Evolutionary conservation across 768 basidiomycete species (phyloP).

Genomic region (Xerocomellus amylosporus): DNA sequence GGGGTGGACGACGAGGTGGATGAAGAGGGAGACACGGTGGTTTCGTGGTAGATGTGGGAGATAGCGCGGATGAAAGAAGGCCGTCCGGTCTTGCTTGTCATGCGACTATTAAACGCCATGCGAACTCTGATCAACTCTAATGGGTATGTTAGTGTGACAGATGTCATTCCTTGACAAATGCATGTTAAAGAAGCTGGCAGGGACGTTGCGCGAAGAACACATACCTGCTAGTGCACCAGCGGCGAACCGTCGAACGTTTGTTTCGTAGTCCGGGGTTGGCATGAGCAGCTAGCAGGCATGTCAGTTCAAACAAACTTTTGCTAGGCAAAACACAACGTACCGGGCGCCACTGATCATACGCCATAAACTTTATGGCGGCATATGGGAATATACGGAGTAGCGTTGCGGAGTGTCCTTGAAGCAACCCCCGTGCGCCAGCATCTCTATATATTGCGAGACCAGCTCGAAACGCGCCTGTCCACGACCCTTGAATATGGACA

Average conservation of each 20-base stretch:
- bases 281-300: conserved; percentile 64
- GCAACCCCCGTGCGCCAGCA: conserved; percentile 76
- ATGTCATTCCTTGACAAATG: conserved; percentile 61
- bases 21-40: conserved; percentile 30
- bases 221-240: conserved; percentile 88
- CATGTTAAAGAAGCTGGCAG: background rate
- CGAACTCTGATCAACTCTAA: conserved; percentile 94
- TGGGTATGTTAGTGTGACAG: conserved; percentile 92
- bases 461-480: conserved; percentile 78
- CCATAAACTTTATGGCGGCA: conserved; percentile 95
- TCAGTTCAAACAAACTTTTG: background rate
- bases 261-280: conserved; percentile 77
- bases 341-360: conserved; percentile 83
- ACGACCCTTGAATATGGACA: conserved; percentile 58
- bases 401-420: conserved; percentile 85
- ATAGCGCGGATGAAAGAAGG: conserved; percentile 57
- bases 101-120: conserved; percentile 65
- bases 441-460: conserved; percentile 66
- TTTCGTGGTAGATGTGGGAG: conserved; percentile 69
- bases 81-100: conserved; percentile 29
- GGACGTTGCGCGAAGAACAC: conserved; percentile 3
- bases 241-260: conserved; percentile 72
- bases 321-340: conserved; percentile 40
- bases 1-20: conserved; percentile 17
- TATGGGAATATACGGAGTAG: conserved; percentile 94